A percentile compares a stretch with the other conserved stretches of the same genome.
Evolutionary conservation across 192 early-diverging fungal species (phyloP).

Genomic region (Mortierella alpina): DNA sequence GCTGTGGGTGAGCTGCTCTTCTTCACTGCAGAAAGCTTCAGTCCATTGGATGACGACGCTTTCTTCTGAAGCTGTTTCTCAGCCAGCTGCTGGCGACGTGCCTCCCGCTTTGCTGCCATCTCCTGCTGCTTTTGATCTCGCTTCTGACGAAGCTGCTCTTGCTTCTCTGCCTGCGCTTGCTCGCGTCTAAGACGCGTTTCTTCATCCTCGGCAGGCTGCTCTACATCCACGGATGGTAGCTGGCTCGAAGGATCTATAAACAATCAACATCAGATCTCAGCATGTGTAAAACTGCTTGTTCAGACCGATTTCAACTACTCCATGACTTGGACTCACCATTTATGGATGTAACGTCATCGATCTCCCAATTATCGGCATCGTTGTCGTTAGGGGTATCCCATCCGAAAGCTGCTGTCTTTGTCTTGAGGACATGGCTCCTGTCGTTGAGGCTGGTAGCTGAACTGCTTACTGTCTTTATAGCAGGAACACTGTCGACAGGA

Average conservation of each 20-base stretch:
- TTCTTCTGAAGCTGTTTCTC: constrained; percentile 40
- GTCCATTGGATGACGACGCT: constrained; percentile 8
- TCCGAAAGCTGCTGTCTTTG: constrained; percentile 14
- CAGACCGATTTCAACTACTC: not conserved
- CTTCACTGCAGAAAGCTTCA: constrained; percentile 10
- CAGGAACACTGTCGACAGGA: too few species aligned
- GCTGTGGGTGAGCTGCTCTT: not conserved
- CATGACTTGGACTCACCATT: constrained; percentile 20
- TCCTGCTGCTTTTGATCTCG: constrained; percentile 54
- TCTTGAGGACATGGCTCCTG: not conserved
- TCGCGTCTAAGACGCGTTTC: constrained; percentile 21
- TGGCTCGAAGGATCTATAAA: constrained; percentile 14
- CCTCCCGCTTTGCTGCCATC: constrained; percentile 50
- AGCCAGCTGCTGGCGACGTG: constrained; percentile 39
- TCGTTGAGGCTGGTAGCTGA: not conserved
- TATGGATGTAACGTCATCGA: constrained; percentile 25
- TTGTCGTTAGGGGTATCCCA: constrained; percentile 34
- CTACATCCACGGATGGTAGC: not conserved
- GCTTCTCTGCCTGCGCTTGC: constrained; percentile 32
- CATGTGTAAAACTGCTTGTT: not conserved
- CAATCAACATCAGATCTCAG: too few species aligned
- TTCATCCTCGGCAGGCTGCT: constrained; percentile 29
- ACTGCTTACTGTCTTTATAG: too few species aligned
- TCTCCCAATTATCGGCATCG: constrained; percentile 43
- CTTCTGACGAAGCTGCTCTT: constrained; percentile 43